phyloP scores from a whole-genome alignment of 371 early-diverging fungal genomes.

The Syncephalastrum monosporum region DNA sequence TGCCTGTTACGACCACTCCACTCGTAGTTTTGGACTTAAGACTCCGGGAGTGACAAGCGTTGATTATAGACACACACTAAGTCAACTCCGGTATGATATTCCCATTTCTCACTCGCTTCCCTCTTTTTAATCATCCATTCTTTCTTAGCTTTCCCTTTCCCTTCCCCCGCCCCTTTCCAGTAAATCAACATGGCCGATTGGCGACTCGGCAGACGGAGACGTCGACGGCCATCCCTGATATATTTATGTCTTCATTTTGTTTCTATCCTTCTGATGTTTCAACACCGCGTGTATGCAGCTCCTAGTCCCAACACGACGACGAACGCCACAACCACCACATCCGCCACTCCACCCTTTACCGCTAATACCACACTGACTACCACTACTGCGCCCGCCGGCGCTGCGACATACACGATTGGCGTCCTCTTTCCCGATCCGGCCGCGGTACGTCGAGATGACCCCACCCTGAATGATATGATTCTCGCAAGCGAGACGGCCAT shows the following conservation, averaged over 20 bases:
- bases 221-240: background rate
- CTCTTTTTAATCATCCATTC: background rate
- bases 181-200: slow-evolving; percentile 5
- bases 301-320: background rate
- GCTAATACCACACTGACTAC: slow-evolving; percentile 10
- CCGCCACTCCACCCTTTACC: slow-evolving; percentile 1
- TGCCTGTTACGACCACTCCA: too few species aligned
- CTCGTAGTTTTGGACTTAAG: too few species aligned
- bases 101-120: background rate
- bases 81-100: background rate
- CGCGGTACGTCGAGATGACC: slow-evolving; percentile 16
- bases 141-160: slow-evolving; percentile 1
- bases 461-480: slow-evolving; percentile 32
- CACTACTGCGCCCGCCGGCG: too few species aligned
- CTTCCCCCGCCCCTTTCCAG: background rate
- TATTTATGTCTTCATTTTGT: slow-evolving; percentile 2
- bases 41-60: too few species aligned
- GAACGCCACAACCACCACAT: slow-evolving; percentile 1
- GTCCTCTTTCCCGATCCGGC: slow-evolving; percentile 32
- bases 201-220: background rate
- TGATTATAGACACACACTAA: too few species aligned
- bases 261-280: background rate
- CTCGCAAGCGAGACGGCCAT: slow-evolving; percentile 35
- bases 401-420: slow-evolving; percentile 26
- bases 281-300: background rate